Evolutionary conservation across 371 early-diverging fungal species (phyloP).

Genomic region (Cladochytrium tenue): DNA sequence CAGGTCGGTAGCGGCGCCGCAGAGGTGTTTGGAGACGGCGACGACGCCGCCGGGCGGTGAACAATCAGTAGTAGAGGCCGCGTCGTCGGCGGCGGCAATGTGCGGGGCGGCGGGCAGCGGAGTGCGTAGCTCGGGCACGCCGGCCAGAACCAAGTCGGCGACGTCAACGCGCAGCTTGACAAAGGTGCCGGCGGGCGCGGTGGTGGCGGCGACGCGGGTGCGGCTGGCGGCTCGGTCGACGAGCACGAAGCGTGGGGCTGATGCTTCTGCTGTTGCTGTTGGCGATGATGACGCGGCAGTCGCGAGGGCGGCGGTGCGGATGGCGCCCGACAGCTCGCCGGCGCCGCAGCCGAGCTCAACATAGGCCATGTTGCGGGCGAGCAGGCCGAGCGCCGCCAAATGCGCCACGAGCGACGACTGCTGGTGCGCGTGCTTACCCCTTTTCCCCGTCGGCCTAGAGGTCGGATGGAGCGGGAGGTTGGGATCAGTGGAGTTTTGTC

Average conservation of each 20-base stretch:
- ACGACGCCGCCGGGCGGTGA: constrained; percentile 4
- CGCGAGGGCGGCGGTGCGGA: constrained; percentile 5
- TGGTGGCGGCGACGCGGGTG: not conserved
- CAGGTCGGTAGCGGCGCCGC: constrained; percentile 13
- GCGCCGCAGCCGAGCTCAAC: constrained; percentile 10
- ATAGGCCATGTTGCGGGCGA: not conserved
- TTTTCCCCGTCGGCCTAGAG: too few species aligned
- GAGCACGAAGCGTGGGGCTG: constrained; percentile 8
- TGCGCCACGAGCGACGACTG: constrained; percentile 6
- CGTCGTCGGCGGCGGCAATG: not conserved
- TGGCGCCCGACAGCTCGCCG: constrained; percentile 7
- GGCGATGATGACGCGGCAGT: too few species aligned
- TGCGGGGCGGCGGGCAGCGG: not conserved
- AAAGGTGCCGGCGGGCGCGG: constrained; percentile 6
- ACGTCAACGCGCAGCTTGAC: constrained; percentile 7
- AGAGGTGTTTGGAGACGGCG: constrained; percentile 11
- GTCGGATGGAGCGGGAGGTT: too few species aligned
- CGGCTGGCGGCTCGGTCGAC: constrained; percentile 7
- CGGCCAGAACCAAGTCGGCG: constrained; percentile 3
- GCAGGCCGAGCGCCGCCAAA: not conserved
- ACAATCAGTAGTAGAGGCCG: too few species aligned
- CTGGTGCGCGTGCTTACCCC: not conserved
- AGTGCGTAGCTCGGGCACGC: not conserved
- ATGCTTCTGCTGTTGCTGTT: not conserved
- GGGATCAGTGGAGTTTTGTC: too few species aligned